Base-by-base conservation (phyloP, 441 rosid genomes). In the Eruca vesicaria region DNA sequence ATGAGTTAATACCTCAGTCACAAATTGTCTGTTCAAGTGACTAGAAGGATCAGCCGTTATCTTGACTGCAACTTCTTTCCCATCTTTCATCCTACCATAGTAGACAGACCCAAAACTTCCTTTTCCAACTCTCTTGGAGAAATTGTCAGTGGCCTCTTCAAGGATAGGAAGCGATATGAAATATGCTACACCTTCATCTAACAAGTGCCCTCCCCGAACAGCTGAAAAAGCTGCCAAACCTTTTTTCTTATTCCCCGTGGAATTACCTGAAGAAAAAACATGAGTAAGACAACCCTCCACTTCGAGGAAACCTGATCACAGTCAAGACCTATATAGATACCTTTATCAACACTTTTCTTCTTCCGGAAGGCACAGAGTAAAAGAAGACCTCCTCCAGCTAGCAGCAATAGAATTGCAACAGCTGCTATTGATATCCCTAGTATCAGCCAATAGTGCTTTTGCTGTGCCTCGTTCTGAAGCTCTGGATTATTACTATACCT, bases 81-180 rank as follows among this genome's bases (percentile, higher is more conserved):
- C 97, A 63, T 93, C 97, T 84, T 87, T 89, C 99, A 93, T 89
- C 83, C 85, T 86, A 20, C 98, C 99, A 74, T 95, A 86, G 87
- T 80, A 95, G 11, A 95, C 98, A 65, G 87, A 86, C 16, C 99
- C 98, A 61, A 91, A 93, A 76, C 98, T 95, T 79, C 99, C 99
- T 81, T 82, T 87, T 29, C 99, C 99, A 59, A 93, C 91, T 79
- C 85, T 87, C 87, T 81, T 90, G 23, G 86, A 84, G 71, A 93
- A 95, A 18, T 79, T 78, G 4, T 87, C 79, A 0, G 98, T 91
- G 26, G 99, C 99, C 76, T 87, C 89, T 86, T 89, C 94, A 9
- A 95, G 85, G 66, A 87, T 88, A 45, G 90, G 74, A 57, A 93
- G 88, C 1, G 95, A 45, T 62, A 95, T 90, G 68, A 69, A 89